Evolutionary conservation across 2,329 filamentous ascomycete genomes (phyloP).

Genomic region (Daldinia sp.): DNA sequence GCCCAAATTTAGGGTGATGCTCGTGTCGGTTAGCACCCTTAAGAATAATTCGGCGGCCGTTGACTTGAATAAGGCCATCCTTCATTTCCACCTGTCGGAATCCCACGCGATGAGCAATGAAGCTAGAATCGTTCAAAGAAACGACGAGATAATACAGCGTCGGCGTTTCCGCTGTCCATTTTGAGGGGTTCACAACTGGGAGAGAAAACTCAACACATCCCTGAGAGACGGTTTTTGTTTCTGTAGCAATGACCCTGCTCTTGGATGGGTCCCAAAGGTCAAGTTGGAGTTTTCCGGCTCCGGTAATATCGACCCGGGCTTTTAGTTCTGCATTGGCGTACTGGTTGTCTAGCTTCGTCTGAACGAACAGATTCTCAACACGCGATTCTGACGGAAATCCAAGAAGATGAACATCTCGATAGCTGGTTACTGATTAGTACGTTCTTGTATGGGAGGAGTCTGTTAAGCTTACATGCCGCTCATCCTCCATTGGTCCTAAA

Average conservation of each 20-base stretch:
- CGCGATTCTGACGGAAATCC: constrained; percentile 61
- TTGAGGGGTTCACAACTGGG: constrained; percentile 55
- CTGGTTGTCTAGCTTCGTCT: constrained; percentile 60
- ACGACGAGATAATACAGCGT: constrained; percentile 58
- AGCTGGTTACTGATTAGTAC: constrained; percentile 44
- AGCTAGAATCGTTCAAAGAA: constrained; percentile 41
- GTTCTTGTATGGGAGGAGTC: no score
- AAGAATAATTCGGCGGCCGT: constrained; percentile 64
- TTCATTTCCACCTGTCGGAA: constrained; percentile 68
- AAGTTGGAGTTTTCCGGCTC: constrained; percentile 66
- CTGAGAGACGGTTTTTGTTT: constrained; percentile 56
- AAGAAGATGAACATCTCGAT: constrained; percentile 66
- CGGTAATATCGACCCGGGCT: constrained; percentile 55
- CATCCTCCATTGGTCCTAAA: constrained; percentile 67
- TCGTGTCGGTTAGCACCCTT: constrained; percentile 70
- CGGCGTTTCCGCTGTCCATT: constrained; percentile 71
- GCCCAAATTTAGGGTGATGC: constrained; percentile 64
- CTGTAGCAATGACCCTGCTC: constrained; percentile 63
- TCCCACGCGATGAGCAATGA: constrained; percentile 61
- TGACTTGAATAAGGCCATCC: constrained; percentile 63
- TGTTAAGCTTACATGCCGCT: constrained; percentile 53
- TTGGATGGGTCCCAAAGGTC: constrained; percentile 64
- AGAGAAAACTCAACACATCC: constrained; percentile 44
- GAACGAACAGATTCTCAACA: constrained; percentile 65
- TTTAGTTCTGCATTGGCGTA: constrained; percentile 61